Percentiles rank a stretch among this genome's conserved stretches.
Evolutionary conservation across 306 rosid species (phyloP).

Genomic region (Prunus padus): DNA sequence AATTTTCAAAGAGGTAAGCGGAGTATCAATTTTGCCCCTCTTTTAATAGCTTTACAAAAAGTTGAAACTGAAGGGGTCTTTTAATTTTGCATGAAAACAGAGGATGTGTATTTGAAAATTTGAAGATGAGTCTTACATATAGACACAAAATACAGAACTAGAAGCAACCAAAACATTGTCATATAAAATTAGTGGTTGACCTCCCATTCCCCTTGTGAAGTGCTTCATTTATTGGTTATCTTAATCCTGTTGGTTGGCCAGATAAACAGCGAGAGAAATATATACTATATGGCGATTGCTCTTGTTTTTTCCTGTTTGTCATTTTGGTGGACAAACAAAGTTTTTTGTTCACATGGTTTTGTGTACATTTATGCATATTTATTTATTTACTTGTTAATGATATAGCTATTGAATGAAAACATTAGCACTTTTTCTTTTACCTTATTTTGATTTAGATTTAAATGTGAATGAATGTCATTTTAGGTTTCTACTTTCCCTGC

Average conservation of each 20-base stretch:
- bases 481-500: conserved; percentile 68
- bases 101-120: background rate
- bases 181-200: background rate
- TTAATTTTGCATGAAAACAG: background rate
- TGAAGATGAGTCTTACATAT: background rate
- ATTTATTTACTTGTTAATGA: background rate
- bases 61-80: background rate
- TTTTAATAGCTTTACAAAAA: background rate
- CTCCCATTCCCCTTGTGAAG: background rate
- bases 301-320: background rate
- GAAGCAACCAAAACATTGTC: background rate
- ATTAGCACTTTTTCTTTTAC: background rate
- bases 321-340: background rate
- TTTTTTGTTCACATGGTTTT: background rate
- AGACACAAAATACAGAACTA: background rate
- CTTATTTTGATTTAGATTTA: background rate
- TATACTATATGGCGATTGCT: background rate
- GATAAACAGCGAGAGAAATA: background rate
- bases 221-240: background rate
- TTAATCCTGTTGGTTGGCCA: background rate
- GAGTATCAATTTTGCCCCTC: background rate
- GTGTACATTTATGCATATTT: background rate
- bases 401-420: no score
- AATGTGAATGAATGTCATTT: conserved; percentile 25
- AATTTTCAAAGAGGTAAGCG: background rate